phyloP scores from a whole-genome alignment of 1,284 basidiomycete species.

The Neolentinus lepideus region DNA sequence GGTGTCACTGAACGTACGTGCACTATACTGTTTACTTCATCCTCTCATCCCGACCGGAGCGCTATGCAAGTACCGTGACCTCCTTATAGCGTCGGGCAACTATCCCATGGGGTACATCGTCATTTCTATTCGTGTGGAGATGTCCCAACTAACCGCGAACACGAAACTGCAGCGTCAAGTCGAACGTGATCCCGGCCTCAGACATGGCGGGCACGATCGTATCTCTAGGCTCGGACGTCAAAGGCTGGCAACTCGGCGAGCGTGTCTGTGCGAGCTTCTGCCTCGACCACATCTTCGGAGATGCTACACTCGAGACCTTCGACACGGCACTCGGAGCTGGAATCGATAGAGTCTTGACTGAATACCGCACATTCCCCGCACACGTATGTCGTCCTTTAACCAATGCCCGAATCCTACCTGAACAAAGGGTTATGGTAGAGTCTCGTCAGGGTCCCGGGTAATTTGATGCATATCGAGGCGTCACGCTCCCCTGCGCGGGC shows the following conservation, averaged over 20 bases:
- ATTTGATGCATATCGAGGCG: slow-evolving; percentile 27
- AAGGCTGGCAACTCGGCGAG: slow-evolving; percentile 29
- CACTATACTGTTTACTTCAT: background rate
- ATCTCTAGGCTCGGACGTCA: slow-evolving; percentile 24
- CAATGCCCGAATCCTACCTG: background rate
- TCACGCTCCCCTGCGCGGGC: slow-evolving; percentile 24
- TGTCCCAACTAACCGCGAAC: background rate
- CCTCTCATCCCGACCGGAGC: background rate
- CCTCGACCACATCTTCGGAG: slow-evolving; percentile 15
- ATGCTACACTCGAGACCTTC: slow-evolving; percentile 8
- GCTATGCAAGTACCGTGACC: slow-evolving; percentile 19
- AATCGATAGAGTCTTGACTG: slow-evolving; percentile 8
- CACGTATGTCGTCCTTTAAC: slow-evolving; percentile 1
- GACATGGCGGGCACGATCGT: slow-evolving; percentile 34
- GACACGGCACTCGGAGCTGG: slow-evolving; percentile 4
- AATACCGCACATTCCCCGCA: slow-evolving; percentile 6
- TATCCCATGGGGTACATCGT: slow-evolving; percentile 10
- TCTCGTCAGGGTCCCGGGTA: slow-evolving; percentile 29
- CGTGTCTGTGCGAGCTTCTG: slow-evolving; percentile 26
- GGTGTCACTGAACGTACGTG: slow-evolving; percentile 16
- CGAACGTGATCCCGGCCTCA: slow-evolving; percentile 23
- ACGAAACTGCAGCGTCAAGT: slow-evolving; percentile 4
- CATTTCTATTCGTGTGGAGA: background rate
- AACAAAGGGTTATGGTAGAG: slow-evolving; percentile 42
- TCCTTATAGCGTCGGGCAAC: slow-evolving; percentile 11